Evolutionary conservation across 2,329 filamentous ascomycete genomes (phyloP).

Genomic region (Fusarium sp.): DNA sequence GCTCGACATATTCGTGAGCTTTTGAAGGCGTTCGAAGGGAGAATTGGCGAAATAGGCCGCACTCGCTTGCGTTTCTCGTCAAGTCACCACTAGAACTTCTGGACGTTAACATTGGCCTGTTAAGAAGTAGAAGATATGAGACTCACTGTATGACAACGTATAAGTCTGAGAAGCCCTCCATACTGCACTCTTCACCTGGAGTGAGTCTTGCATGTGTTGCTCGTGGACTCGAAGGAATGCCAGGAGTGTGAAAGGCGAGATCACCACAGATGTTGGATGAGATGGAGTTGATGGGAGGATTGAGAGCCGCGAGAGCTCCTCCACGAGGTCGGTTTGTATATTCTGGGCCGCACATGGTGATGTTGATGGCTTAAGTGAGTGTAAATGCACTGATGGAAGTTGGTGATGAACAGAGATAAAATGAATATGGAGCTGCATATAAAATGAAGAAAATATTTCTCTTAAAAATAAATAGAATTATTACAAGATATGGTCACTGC

Average conservation of each 20-base stretch:
- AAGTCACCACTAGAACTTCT: slow-evolving; percentile 57
- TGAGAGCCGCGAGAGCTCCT: slow-evolving; percentile 60
- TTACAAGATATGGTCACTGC: background rate
- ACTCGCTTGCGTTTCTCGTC: slow-evolving; percentile 54
- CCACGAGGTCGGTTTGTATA: slow-evolving; percentile 55
- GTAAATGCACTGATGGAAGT: background rate
- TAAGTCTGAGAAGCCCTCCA: slow-evolving; percentile 41
- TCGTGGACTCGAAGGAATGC: slow-evolving; percentile 50
- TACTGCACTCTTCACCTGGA: slow-evolving; percentile 39
- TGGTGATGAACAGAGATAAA: background rate
- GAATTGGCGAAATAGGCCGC: slow-evolving; percentile 57
- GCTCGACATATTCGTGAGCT: slow-evolving; percentile 46
- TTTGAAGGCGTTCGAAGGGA: slow-evolving; percentile 41
- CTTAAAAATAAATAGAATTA: background rate
- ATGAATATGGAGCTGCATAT: background rate
- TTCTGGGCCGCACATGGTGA: slow-evolving; percentile 61
- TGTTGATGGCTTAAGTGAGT: background rate
- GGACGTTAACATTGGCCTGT: slow-evolving; percentile 1
- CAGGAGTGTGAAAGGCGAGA: slow-evolving; percentile 58
- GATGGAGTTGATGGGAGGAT: slow-evolving; percentile 40
- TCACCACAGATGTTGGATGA: slow-evolving; percentile 48
- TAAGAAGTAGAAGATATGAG: accelerated
- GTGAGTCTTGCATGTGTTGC: slow-evolving; percentile 60
- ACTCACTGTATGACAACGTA: slow-evolving; percentile 61
- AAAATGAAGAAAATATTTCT: background rate